These are phyloP conservation scores for Oidiodendron maius DNA, from an alignment of 495 filamentous ascomycete species.

Conservation along the genomic window DNA sequence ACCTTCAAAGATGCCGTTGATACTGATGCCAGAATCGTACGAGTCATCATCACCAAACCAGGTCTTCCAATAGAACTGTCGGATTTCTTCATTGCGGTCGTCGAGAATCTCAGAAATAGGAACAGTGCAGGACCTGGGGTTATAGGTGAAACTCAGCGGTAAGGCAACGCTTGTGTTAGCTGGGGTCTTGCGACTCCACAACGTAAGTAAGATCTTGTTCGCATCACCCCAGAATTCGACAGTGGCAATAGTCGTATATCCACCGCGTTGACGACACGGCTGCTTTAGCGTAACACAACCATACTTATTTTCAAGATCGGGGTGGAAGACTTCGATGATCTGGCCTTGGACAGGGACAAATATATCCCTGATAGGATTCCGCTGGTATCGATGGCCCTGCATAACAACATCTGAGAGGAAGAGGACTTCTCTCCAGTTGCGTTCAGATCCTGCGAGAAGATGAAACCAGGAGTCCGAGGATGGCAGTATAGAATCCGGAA, in stretches of 20 bases:
- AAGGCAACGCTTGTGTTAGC: not conserved
- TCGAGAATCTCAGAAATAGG: constrained; percentile 93
- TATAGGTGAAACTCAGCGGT: not conserved
- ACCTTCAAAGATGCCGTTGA: not conserved
- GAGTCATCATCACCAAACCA: constrained; percentile 1
- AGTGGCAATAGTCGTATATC: not conserved
- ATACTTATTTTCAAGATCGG: not conserved
- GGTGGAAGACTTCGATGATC: not conserved
- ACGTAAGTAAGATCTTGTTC: not conserved
- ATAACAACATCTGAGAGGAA: not conserved
- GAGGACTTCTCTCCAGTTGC: not conserved
- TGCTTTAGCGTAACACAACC: not conserved
- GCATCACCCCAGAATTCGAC: not conserved
- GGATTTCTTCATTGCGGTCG: constrained; percentile 62
- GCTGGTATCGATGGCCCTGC: not conserved
- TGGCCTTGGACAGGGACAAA: not conserved
- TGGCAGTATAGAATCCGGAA: not conserved
- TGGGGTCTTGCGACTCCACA: not conserved
- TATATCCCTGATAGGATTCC: not conserved
- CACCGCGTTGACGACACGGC: not conserved
- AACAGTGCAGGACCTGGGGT: constrained; percentile 85
- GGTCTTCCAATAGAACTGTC: not conserved
- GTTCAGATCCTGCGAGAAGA: not conserved
- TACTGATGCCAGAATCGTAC: not conserved
- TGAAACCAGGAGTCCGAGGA: not conserved